Conservation (phyloP, 495 filamentous ascomycete genomes). For the Aspergillus saccharolyticus region DNA sequence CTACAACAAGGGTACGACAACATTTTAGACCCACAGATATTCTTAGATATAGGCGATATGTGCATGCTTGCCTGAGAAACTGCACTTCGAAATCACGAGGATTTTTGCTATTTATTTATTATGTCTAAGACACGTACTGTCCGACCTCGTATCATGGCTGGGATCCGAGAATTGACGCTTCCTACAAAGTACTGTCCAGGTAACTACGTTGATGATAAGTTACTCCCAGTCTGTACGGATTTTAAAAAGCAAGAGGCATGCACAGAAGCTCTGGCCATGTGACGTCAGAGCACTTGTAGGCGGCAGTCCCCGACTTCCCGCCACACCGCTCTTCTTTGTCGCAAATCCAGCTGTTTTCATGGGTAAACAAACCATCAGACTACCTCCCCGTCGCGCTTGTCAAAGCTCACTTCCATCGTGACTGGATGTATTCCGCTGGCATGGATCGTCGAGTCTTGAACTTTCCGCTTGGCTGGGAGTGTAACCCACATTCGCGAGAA, state of each 20-base stretch:
- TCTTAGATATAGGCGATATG: no score
- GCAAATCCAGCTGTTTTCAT: slow-evolving; percentile 6
- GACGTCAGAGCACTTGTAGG: slow-evolving; percentile 7
- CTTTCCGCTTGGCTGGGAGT: not conserved
- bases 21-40: no score
- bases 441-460: not conserved
- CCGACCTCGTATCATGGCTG: not conserved
- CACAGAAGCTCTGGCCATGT: slow-evolving; percentile 9
- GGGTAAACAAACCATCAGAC: not conserved
- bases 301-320: not conserved
- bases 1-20: not conserved
- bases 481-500: not conserved
- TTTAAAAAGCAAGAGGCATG: not conserved
- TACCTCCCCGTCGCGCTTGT: not conserved
- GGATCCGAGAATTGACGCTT: not conserved
- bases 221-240: no score
- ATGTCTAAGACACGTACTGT: not conserved
- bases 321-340: slow-evolving; percentile 3
- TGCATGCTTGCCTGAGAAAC: no score
- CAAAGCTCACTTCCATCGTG: not conserved
- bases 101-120: no score
- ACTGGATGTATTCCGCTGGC: not conserved
- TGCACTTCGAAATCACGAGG: no score
- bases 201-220: no score
- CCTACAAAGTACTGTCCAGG: no score